These are phyloP conservation scores for Cryptosporidium baileyi DNA, from an alignment of 169 alveolate species.

Conservation along the genomic window DNA sequence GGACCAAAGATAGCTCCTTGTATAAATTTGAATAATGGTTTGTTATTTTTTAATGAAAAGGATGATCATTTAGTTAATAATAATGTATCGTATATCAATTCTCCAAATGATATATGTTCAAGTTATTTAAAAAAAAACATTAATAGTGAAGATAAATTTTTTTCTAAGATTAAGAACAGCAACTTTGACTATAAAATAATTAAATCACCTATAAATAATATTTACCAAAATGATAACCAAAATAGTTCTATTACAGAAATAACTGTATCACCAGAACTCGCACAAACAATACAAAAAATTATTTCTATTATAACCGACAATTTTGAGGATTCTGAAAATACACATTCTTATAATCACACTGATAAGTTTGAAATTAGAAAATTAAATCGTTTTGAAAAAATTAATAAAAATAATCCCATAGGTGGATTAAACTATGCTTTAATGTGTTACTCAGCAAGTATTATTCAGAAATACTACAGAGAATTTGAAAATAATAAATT, in stretches of 20 bases:
- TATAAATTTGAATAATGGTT: constrained; percentile 34
- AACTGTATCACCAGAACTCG: constrained; percentile 56
- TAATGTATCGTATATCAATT: neutral
- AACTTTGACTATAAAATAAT: neutral
- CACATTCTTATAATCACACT: neutral
- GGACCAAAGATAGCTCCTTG: constrained; percentile 60
- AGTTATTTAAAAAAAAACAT: neutral
- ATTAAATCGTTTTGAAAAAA: neutral
- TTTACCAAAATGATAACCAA: neutral
- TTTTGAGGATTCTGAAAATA: neutral
- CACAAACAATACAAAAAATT: constrained; percentile 16
- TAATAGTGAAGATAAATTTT: neutral
- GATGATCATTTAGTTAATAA: neutral
- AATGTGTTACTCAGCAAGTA: constrained; percentile 41
- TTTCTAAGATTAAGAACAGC: neutral
- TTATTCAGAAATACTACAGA: constrained; percentile 43
- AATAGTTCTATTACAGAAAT: constrained; percentile 41
- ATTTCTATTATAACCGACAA: constrained; percentile 12
- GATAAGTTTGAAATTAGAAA: neutral
- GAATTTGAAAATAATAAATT: neutral
- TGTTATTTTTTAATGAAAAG: constrained; percentile 1
- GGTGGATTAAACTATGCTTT: constrained; percentile 59
- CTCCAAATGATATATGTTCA: constrained; percentile 3
- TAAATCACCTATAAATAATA: constrained; percentile 8
- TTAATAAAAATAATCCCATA: constrained; percentile 25